Percentiles rank a stretch among this genome's conserved stretches.
Conservation (phyloP, 331 rosid genomes). For the Acacia pycnantha region DNA sequence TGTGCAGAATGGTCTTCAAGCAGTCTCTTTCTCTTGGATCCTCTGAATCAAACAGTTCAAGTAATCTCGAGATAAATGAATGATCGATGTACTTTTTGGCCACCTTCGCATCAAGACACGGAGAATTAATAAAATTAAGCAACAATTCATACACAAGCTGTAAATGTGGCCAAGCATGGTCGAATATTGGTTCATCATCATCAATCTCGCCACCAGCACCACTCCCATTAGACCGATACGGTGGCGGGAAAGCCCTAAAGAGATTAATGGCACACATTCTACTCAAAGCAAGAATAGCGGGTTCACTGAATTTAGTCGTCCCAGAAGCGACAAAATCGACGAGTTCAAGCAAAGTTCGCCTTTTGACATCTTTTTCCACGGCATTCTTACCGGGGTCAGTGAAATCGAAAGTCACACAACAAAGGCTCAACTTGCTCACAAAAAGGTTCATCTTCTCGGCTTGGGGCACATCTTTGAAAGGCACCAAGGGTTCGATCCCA, state of each 20-base stretch:
- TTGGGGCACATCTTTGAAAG: constrained; percentile 78
- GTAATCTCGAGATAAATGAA: constrained; percentile 64
- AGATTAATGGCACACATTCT: constrained; percentile 86
- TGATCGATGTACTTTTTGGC: constrained; percentile 89
- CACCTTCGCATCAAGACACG: constrained; percentile 71
- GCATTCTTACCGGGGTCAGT: constrained; percentile 61
- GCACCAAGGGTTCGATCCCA: constrained; percentile 88
- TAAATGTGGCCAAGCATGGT: constrained; percentile 92
- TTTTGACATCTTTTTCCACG: constrained; percentile 76
- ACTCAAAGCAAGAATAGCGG: constrained; percentile 82
- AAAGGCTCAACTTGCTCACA: constrained; percentile 88
- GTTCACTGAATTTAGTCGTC: constrained; percentile 71
- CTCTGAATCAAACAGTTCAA: constrained; percentile 80
- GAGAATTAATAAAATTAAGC: constrained; percentile 71
- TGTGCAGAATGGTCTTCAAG: constrained; percentile 78
- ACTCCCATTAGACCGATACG: constrained; percentile 46
- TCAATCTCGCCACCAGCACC: constrained; percentile 56
- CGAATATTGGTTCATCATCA: constrained; percentile 82
- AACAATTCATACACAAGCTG: constrained; percentile 83
- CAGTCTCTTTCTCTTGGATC: constrained; percentile 95
- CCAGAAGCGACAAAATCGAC: constrained; percentile 76
- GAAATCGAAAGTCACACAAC: constrained; percentile 87
- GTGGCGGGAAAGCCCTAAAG: constrained; percentile 85
- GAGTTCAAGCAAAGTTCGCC: constrained; percentile 76
- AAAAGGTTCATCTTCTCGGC: constrained; percentile 84